A percentile compares a stretch with the other conserved stretches of the same genome.
Conservation (phyloP, 2,329 filamentous ascomycete species). For the Nemania abortiva region DNA sequence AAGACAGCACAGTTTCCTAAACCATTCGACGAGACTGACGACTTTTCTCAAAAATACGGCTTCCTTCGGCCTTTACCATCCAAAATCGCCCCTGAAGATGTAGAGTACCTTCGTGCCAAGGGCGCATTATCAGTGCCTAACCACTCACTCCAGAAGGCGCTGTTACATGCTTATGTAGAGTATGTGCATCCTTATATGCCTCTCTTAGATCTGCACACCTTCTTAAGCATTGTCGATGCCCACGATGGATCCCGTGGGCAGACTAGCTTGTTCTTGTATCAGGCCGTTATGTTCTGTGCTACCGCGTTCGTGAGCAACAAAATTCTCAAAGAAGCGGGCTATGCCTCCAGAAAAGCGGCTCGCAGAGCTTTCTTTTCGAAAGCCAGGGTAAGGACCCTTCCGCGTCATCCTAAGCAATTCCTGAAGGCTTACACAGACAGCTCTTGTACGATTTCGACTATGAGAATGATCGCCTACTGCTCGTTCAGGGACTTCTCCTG, state of each 20-base stretch:
- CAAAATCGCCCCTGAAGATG: slow-evolving; percentile 83
- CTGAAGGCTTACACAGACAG: slow-evolving; percentile 55
- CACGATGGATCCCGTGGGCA: slow-evolving; percentile 77
- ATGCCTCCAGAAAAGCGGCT: slow-evolving; percentile 80
- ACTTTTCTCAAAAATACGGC: slow-evolving; percentile 65
- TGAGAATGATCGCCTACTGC: slow-evolving; percentile 86
- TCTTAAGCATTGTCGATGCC: slow-evolving; percentile 70
- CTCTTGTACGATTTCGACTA: slow-evolving; percentile 96
- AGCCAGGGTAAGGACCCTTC: slow-evolving; percentile 73
- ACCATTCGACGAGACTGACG: slow-evolving; percentile 63
- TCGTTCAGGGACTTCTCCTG: slow-evolving; percentile 88
- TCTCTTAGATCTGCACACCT: slow-evolving; percentile 76
- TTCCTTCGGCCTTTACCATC: slow-evolving; percentile 85
- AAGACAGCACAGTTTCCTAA: slow-evolving; percentile 59
- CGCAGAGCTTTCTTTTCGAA: slow-evolving; percentile 91
- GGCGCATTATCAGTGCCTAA: slow-evolving; percentile 84
- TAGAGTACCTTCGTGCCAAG: slow-evolving; percentile 85
- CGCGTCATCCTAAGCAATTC: slow-evolving; percentile 17
- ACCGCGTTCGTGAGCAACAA: slow-evolving; percentile 89
- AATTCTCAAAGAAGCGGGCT: slow-evolving; percentile 81
- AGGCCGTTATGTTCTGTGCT: slow-evolving; percentile 94
- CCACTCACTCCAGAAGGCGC: slow-evolving; percentile 77
- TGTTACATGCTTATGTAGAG: slow-evolving; percentile 85
- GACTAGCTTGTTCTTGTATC: slow-evolving; percentile 88
- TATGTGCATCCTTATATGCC: slow-evolving; percentile 97